These are phyloP conservation scores for Trichopus zeylanicus DNA, from an alignment of 116 monocot species.

Conservation along the genomic window DNA sequence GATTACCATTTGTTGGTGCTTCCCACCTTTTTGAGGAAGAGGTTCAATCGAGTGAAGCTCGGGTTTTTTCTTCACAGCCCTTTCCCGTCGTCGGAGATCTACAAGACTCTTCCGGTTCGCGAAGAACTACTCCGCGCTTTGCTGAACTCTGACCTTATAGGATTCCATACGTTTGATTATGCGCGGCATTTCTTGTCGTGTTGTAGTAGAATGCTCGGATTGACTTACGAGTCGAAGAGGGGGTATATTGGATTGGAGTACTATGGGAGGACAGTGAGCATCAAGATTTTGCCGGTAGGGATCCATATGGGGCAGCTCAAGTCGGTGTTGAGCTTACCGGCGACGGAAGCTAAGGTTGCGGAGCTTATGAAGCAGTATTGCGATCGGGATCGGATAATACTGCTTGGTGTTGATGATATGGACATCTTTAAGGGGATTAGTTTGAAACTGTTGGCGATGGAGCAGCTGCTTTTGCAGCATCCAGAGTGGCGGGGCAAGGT, in stretches of 20 bases:
- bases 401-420: conserved; percentile 85
- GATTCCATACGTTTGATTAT: conserved; percentile 93
- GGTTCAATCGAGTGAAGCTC: conserved; percentile 71
- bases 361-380: conserved; percentile 41
- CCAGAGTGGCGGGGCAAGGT: conserved; percentile 70
- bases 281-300: conserved; percentile 88
- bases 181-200: conserved; percentile 93
- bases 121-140: conserved; percentile 73
- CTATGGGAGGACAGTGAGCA: conserved; percentile 70
- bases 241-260: conserved; percentile 84
- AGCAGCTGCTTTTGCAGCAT: conserved; percentile 56
- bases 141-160: conserved; percentile 82
- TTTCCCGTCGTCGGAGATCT: conserved; percentile 87
- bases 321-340: conserved; percentile 41
- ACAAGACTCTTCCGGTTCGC: conserved; percentile 72
- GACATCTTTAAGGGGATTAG: conserved; percentile 97
- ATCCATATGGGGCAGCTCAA: conserved; percentile 68
- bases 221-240: conserved; percentile 71
- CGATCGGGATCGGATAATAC: conserved; percentile 24
- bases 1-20: conserved; percentile 92
- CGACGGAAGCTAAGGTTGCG: conserved; percentile 43
- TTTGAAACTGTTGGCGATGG: conserved; percentile 87
- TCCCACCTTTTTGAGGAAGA: conserved; percentile 77
- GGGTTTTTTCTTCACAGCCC: conserved; percentile 89
- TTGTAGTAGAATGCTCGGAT: conserved; percentile 79